Evolutionary conservation across 305 asterid genomes (phyloP).

Genomic region (Caryopteris hybrid): DNA sequence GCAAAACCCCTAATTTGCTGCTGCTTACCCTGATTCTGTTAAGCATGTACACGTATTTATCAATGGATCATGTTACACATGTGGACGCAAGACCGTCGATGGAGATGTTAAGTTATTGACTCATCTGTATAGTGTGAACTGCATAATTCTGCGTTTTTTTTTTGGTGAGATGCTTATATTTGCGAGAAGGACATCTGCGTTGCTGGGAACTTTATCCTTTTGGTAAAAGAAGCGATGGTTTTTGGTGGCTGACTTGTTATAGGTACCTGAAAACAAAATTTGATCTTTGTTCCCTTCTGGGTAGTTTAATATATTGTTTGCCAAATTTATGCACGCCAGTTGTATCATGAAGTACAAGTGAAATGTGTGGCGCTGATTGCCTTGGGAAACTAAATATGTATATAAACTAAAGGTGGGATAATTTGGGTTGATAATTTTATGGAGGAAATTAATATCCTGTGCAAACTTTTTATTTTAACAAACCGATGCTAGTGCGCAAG

Average conservation of each 20-base stretch:
- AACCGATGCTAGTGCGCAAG: neutral
- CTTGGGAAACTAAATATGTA: neutral
- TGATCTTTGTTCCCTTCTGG: neutral
- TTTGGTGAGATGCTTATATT: neutral
- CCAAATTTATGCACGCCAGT: neutral
- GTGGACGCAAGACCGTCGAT: too few species aligned
- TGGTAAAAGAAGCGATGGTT: neutral
- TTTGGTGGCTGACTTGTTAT: constrained; percentile 3
- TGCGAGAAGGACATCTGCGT: neutral
- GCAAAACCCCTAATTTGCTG: too few species aligned
- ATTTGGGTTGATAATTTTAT: neutral
- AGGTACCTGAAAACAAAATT: neutral
- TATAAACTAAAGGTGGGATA: neutral
- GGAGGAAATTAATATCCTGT: neutral
- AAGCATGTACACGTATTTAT: too few species aligned
- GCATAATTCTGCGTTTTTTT: too few species aligned
- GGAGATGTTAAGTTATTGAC: too few species aligned
- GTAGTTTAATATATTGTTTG: neutral
- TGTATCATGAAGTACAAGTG: neutral
- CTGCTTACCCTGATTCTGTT: too few species aligned
- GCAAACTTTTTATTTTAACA: neutral
- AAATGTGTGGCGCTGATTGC: neutral
- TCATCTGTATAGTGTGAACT: too few species aligned
- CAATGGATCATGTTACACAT: too few species aligned
- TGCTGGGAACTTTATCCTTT: neutral